Evolutionary conservation across 2,329 filamentous ascomycete genomes (phyloP).

Genomic region (Rutstroemia sydowiana): DNA sequence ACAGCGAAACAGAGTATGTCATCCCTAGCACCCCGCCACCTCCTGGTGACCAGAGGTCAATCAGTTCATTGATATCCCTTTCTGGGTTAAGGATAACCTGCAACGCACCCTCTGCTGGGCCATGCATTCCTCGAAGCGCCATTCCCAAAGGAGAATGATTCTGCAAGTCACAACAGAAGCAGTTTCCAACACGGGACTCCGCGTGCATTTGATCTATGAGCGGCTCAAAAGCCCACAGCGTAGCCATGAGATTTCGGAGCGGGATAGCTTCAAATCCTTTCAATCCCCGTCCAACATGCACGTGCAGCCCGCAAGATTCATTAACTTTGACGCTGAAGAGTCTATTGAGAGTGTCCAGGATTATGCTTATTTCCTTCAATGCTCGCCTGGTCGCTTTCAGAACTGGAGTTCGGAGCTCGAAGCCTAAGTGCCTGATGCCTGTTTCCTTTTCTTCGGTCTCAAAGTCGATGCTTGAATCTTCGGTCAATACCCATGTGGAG

Average conservation of each 20-base stretch:
- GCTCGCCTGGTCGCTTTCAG: no score
- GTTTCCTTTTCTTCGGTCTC: background rate
- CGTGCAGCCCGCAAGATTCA: constrained; percentile 22
- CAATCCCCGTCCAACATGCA: constrained; percentile 28
- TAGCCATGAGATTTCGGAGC: constrained; percentile 25
- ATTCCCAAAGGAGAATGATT: background rate
- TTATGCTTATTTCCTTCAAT: no score
- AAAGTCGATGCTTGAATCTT: background rate
- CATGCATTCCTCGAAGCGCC: no score
- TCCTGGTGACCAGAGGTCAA: background rate
- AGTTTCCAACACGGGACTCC: background rate
- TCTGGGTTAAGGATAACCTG: background rate
- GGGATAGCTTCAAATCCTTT: constrained; percentile 17
- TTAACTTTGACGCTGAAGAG: constrained; percentile 10
- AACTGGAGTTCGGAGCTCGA: background rate
- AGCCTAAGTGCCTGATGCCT: background rate
- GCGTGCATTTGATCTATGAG: constrained; percentile 23
- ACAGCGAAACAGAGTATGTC: background rate
- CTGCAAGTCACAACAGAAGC: background rate
- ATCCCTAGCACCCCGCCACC: rapidly evolving
- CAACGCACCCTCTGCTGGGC: background rate
- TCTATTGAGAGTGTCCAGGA: background rate
- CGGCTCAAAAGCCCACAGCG: constrained; percentile 24
- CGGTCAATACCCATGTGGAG: background rate
- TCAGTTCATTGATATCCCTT: background rate